Base-by-base conservation (phyloP, 257 asterid species). In the Osmanthus fragrans region DNA sequence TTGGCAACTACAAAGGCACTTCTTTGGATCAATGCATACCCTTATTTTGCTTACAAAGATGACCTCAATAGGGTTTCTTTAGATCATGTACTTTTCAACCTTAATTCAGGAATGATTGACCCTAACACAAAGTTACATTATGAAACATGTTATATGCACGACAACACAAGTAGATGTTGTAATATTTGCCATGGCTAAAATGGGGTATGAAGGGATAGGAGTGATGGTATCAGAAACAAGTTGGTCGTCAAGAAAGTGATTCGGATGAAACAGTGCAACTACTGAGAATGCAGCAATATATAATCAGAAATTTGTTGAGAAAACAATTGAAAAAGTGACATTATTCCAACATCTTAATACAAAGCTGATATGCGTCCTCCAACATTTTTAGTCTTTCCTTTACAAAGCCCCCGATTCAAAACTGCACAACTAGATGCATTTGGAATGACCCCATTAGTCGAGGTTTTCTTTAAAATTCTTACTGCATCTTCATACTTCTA, bases 221-320 rank as follows among this genome's bases (percentile, higher is more conserved):
- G 85, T 86, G 37, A 74, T 80, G 42, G 80, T 86, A 11, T 84
- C 90, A 5, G 88, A 86, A 54, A 86, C 90, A 0, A 86, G 88
- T 13, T 86, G 88, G 90, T 88, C 90, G 4, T 84, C 90, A 13
- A 84, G n/a, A 76, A n/a, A 88, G 90, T 0, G 90, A 84, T 18
- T 1, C 58, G 9, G 29, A 80, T 64, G 88, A 86, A 70, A 58
- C 72, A 88, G 88, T 6, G 85, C 90, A 0, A 80, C 90, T 15
- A 3, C 74, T 4, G 51, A 80, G 60, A 86, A 86, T 75, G 90
- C 90, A 0, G 85, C 81, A 7, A 49, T 80, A 36, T 86, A 84
- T 30, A 86, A 86, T 63, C 27, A 86, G 39, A 86, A 87, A 0
- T 54, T 37, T 87, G 65, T 51, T 87, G 84, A 78, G 85, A 56